Conservation (phyloP, 176 grass and related monocot genomes). For the Bothriochloa decipiens region DNA sequence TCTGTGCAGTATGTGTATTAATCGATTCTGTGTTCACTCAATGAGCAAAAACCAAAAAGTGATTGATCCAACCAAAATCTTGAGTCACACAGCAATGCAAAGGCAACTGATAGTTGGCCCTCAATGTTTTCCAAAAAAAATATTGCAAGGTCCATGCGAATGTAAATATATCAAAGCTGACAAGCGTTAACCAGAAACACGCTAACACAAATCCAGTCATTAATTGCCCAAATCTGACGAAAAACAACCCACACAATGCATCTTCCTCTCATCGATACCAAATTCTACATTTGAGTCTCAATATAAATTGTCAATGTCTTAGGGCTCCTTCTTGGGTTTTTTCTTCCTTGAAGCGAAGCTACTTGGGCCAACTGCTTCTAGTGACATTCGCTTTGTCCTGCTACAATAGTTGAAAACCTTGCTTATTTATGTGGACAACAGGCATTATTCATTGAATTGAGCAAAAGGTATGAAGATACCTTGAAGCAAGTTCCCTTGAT, state of each 20-base stretch:
- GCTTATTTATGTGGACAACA: not conserved
- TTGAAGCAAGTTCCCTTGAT: slow-evolving; percentile 66
- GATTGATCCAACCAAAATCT: not conserved
- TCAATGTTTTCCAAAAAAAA: not conserved
- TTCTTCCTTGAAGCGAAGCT: slow-evolving; percentile 98
- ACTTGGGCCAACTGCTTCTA: slow-evolving; percentile 78
- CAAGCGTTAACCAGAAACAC: not conserved
- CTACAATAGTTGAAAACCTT: slow-evolving; percentile 21
- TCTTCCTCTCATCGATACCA: not conserved
- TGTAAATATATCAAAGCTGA: not conserved
- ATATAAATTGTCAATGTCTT: not conserved
- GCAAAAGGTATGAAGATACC: slow-evolving; percentile 43
- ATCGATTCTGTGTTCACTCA: not conserved
- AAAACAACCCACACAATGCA: not conserved
- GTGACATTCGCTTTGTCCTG: slow-evolving; percentile 81
- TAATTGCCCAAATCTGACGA: not conserved
- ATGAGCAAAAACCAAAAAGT: too few relatives aligned
- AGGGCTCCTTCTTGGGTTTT: slow-evolving; percentile 63
- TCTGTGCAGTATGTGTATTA: not conserved
- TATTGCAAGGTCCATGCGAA: not conserved
- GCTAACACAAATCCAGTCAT: slow-evolving; percentile 2
- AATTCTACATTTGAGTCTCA: not conserved
- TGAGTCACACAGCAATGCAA: not conserved
- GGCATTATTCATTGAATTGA: not conserved
- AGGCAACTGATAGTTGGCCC: not conserved